Evolutionary conservation across 306 rosid genomes (phyloP).

Genomic region (Quercus rubra): DNA sequence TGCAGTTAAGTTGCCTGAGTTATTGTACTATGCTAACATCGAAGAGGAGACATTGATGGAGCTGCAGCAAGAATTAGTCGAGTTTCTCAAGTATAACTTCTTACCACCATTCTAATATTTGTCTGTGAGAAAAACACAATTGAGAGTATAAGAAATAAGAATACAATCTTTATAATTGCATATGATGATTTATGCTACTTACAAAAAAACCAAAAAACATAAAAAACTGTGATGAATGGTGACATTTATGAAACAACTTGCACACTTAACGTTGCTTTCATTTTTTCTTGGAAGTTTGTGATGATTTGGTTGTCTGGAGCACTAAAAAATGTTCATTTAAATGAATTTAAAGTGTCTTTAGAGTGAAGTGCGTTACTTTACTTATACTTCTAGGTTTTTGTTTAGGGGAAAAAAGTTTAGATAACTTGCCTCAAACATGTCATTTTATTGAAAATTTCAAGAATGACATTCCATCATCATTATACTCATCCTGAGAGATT

Average conservation of each 20-base stretch:
- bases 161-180: neutral
- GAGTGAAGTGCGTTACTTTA: neutral
- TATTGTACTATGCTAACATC: slow-evolving; percentile 56
- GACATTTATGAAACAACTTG: neutral
- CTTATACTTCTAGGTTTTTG: neutral
- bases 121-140: neutral
- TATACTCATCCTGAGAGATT: neutral
- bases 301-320: neutral
- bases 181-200: neutral
- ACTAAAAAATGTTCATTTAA: neutral
- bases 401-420: neutral
- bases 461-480: neutral
- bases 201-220: neutral
- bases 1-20: slow-evolving; percentile 86
- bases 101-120: neutral
- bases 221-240: neutral
- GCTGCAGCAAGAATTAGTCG: slow-evolving; percentile 49
- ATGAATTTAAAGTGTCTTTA: neutral
- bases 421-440: neutral
- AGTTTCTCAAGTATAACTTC: slow-evolving; percentile 70
- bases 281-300: neutral
- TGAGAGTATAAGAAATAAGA: neutral
- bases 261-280: neutral
- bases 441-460: neutral
- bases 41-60: slow-evolving; percentile 62